Percentiles rank a stretch among this genome's conserved stretches.
These are phyloP conservation scores for Mycena vulgaris DNA, from an alignment of 768 basidiomycete species.

Conservation along the genomic window DNA sequence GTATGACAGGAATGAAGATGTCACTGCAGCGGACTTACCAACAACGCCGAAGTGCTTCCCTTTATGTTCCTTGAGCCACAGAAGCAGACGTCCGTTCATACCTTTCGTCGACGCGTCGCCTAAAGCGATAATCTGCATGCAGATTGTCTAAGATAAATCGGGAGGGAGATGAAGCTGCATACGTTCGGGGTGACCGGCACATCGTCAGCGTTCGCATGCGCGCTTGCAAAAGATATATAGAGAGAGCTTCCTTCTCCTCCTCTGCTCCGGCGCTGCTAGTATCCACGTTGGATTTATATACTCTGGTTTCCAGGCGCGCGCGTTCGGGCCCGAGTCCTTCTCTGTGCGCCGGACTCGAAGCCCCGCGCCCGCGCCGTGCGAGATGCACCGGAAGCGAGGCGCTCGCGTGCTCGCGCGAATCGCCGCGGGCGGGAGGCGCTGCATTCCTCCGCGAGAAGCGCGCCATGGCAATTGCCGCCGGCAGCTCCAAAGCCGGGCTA, in stretches of 20 bases:
- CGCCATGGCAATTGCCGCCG: too few relatives aligned
- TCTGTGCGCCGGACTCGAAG: too few relatives aligned
- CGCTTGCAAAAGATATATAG: constrained; percentile 33
- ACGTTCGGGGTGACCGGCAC: constrained; percentile 32
- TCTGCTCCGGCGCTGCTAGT: too few relatives aligned
- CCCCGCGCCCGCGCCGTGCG: too few relatives aligned
- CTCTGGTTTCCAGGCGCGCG: too few relatives aligned
- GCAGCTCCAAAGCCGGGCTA: too few relatives aligned
- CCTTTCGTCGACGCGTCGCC: constrained; percentile 23
- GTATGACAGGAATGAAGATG: background rate
- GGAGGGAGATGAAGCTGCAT: background rate
- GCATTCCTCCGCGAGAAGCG: too few relatives aligned
- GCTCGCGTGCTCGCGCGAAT: too few relatives aligned
- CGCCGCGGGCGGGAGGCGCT: too few relatives aligned
- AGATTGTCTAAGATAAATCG: background rate
- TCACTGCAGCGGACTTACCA: constrained; percentile 4
- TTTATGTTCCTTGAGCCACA: constrained; percentile 23
- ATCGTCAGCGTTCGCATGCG: constrained; percentile 24
- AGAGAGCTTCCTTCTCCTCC: constrained; percentile 26
- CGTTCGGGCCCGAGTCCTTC: too few relatives aligned
- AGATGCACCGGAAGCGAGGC: too few relatives aligned
- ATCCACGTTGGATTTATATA: too few relatives aligned
- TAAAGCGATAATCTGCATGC: constrained; percentile 31
- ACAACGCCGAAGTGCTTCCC: constrained; percentile 32
- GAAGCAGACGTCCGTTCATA: constrained; percentile 32